Evolutionary conservation across 2,329 filamentous ascomycete species (phyloP), one percentile per base, ranked within the genome.

Genomic region (Botrytis medusae): DNA sequence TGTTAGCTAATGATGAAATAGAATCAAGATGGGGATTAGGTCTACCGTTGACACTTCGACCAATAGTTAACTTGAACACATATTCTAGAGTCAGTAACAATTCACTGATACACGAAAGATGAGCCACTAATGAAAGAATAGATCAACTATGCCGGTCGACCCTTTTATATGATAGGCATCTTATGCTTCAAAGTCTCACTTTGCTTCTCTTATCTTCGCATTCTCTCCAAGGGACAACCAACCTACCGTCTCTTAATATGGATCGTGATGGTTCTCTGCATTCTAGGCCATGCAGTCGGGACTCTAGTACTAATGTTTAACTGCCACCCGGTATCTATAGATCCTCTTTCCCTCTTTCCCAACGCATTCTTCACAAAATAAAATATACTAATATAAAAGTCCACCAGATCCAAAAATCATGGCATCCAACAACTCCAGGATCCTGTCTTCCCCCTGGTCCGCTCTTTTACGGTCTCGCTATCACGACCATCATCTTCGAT

Each of bases 191-290:
- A 75, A 61, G 44, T 75, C 9, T 71, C 74, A 20, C 65, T 75
- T 44, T 75, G 74, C 29, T 62, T 75, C 18, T 60, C 65, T 42
- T 75, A 75, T 44, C 69, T 75, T 37, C 74, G 74, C 37, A 74
- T 74, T 68, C 71, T 74, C 29, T 70, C 71, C 25, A 59, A n/a
- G 8, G 64, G 59, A 46, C 73, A 74, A 25, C 69, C 69, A 25
- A 25, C n/a, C 14, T 71, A 71, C n/a, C 69, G 69, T 32, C 57
- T 71, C 25, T 18, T 71, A 18, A 44, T 71, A 22, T 71, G 69
- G 69, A 6, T 37, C 29, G 60, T 64, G 29, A 64, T 71, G 69
- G 6, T 32, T 22, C 32, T 71, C 10, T 71, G 69, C 32, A 64
- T 40, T 25, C 7, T 64, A 37, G 59, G 32, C 16, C 69, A 71